phyloP scores from a whole-genome alignment of 176 grass and related monocot genomes.

The Lolium perenne region DNA sequence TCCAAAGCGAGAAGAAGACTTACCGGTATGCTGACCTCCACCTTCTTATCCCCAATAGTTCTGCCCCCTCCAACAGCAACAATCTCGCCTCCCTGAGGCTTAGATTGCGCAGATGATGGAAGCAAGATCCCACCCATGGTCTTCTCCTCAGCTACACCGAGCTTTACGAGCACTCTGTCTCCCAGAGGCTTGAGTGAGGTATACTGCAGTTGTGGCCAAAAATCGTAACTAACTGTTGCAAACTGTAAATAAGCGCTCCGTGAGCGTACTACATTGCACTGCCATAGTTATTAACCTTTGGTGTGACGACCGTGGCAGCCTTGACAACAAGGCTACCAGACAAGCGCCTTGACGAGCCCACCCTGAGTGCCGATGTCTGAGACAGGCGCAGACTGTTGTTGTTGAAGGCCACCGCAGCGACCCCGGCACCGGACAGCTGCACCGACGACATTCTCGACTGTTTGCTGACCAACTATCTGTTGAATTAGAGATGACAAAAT shows the following conservation, averaged over 20 bases:
- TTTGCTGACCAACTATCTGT: slow-evolving; percentile 23
- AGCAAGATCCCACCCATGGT: slow-evolving; percentile 85
- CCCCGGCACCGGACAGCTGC: slow-evolving; percentile 46
- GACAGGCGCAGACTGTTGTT: slow-evolving; percentile 28
- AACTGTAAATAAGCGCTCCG: neutral
- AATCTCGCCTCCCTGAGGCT: slow-evolving; percentile 83
- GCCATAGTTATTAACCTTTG: slow-evolving; percentile 50
- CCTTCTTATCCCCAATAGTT: slow-evolving; percentile 73
- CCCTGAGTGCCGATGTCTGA: neutral
- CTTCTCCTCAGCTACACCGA: slow-evolving; percentile 68
- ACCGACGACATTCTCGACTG: slow-evolving; percentile 48
- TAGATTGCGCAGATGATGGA: slow-evolving; percentile 69
- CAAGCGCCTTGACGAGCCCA: slow-evolving; percentile 13
- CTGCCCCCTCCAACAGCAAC: slow-evolving; percentile 78
- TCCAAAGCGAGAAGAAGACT: neutral
- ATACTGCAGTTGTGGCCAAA: slow-evolving; percentile 50
- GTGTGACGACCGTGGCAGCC: slow-evolving; percentile 70
- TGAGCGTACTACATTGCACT: neutral
- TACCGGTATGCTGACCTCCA: slow-evolving; percentile 68
- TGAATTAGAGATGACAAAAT: neutral
- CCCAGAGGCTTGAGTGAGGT: slow-evolving; percentile 84
- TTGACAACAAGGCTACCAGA: slow-evolving; percentile 55
- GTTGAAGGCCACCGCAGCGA: slow-evolving; percentile 37
- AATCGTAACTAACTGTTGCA: neutral
- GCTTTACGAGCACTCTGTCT: slow-evolving; percentile 89